Evolutionary conservation across 176 grass and related monocot genomes (phyloP).

Genomic region (Cenchrus purpureus): DNA sequence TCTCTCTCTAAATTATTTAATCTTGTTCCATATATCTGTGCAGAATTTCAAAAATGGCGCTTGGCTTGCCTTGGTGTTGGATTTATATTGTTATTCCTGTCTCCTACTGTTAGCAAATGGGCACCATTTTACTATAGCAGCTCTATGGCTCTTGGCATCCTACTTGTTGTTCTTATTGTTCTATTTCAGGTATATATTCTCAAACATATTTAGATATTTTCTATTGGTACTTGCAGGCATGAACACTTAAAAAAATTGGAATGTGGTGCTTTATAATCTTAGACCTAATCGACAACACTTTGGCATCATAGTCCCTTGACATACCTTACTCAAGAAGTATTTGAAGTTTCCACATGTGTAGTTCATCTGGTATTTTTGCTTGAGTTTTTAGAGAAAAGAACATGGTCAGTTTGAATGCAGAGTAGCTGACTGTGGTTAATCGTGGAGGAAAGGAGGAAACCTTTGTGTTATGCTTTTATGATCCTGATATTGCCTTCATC

Average conservation of each 20-base stretch:
- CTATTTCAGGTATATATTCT: constrained; percentile 80
- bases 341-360: not conserved
- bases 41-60: constrained; percentile 93
- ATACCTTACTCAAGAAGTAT: not conserved
- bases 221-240: not conserved
- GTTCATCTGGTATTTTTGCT: not conserved
- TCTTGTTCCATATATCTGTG: constrained; percentile 32
- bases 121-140: constrained; percentile 95
- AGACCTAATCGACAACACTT: not conserved
- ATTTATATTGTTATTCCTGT: constrained; percentile 69
- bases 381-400: not conserved
- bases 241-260: not conserved
- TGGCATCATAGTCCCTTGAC: not conserved
- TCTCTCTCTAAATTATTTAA: constrained; percentile 23
- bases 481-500: not conserved
- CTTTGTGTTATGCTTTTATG: constrained; percentile 6
- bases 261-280: not conserved
- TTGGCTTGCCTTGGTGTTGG: constrained; percentile 82
- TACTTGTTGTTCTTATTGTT: constrained; percentile 85
- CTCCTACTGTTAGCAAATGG: constrained; percentile 88
- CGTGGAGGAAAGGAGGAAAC: constrained; percentile 4
- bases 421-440: not conserved
- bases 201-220: not conserved
- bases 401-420: not conserved
- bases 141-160: constrained; percentile 87